Conservation (phyloP, 2,329 filamentous ascomycete genomes). For the Trichoderma hamatum region DNA sequence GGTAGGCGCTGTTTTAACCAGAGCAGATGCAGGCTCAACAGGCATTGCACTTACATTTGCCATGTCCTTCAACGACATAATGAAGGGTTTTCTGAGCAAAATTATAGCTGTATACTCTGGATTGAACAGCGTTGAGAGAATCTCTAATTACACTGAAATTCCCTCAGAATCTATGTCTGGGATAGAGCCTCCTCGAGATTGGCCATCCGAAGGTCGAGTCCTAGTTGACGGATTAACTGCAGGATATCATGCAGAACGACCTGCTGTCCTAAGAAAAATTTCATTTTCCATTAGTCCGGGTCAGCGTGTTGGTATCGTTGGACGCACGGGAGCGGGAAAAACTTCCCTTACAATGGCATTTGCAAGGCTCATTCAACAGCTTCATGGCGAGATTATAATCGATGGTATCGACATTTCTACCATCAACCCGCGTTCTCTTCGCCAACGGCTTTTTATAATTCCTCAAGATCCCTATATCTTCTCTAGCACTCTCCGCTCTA, state of each 20-base stretch:
- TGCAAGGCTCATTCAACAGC: constrained; percentile 6
- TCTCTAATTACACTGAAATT: neutral
- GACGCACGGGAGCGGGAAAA: constrained; percentile 27
- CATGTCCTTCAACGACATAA: too few relatives aligned
- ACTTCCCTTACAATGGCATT: constrained; percentile 23
- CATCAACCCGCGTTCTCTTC: neutral
- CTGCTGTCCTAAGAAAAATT: constrained; percentile 1
- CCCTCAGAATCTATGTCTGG: constrained; percentile 16
- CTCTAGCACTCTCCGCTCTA: constrained; percentile 17
- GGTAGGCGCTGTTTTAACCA: constrained; percentile 1
- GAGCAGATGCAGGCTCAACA: constrained; percentile 8
- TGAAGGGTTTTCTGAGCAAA: neutral
- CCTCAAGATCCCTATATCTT: constrained; percentile 27
- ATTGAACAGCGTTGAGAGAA: neutral
- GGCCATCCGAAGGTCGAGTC: neutral
- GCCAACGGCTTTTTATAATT: constrained; percentile 6
- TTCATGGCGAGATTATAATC: constrained; percentile 13
- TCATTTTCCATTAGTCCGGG: constrained; percentile 2
- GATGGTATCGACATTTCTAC: constrained; percentile 6
- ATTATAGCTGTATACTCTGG: neutral
- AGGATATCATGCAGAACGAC: neutral
- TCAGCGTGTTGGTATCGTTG: constrained; percentile 23
- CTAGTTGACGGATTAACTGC: constrained; percentile 1
- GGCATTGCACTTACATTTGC: constrained; percentile 24
- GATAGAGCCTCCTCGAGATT: neutral